Evolutionary conservation across 352 stramenopile species (phyloP), one percentile per base, ranked within the genome.

Genomic region (Thalassiosira hispida): DNA sequence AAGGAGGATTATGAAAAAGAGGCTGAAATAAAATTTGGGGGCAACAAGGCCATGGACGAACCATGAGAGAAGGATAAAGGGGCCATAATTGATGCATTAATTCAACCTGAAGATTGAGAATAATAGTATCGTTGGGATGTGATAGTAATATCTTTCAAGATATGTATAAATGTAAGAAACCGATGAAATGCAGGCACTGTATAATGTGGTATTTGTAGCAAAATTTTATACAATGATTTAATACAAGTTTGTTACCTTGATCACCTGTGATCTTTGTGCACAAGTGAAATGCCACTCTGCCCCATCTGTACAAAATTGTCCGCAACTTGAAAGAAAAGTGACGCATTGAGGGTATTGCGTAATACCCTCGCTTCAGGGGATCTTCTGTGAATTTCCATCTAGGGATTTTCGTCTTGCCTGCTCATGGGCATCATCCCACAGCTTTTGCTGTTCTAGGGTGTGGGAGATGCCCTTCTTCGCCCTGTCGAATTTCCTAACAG

Each of bases 1-100:
- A 49, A 74, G 42, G 44, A 44, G 51, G 64, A 87, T 22, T 77
- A 80, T 73, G 74, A 77, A 75, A 57, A 57, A 29, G 52, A 73
- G 35, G 71, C 51, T 11, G 53, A 18, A 22, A 49, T 42, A 12
- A 79, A 66, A 33, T 66, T 69, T 51, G 63, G 64, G 38, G 22
- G 29, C 8, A 67, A 18, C 3, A 14, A 56, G 12, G n/a, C 23
- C 0, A 6, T 4, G 52, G 1, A 8, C 29, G 38, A 68, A 56
- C 38, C 22, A 40, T 20, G 6, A 60, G 29, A 18, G 22, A 18
- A 40, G 27, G 29, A 38, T 38, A 1, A 22, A 18, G 7, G 52
- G 18, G 2, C 8, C 7, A 8, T 38, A 38, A 38, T 8, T 38
- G 31, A 3, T 38, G 31, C 31, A 38, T 9, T 38, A 38, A 38